Base-by-base conservation (phyloP, 805 yeast genomes). In the Maudiozyma saulgeensis region DNA sequence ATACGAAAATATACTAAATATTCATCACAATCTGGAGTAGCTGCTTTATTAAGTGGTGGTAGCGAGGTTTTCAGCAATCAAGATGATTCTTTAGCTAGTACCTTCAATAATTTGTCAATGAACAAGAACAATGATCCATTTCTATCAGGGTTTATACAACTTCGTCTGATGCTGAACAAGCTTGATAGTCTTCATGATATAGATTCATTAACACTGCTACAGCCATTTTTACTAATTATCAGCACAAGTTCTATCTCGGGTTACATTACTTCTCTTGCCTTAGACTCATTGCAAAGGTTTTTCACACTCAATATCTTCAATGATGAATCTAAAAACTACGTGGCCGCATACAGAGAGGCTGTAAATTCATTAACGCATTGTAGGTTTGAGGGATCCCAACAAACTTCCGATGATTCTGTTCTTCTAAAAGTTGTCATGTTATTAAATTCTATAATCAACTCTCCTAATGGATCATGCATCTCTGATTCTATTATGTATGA, bases 331-430 rank as follows among this genome's bases (percentile, higher is more conserved):
- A 69, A 72, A 31, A 82, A 84, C 49, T 87, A 86, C 59, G 75
- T 85, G 44, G 77, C 83, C 9, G 78, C 68, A 1, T 58, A 59
- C 79, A 52, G 79, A 49, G 69, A 66, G 47, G 58, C 64, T 7
- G 68, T 73, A 45, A 68, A 68, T 32, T 78, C 97, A 0, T 74
- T 93, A 53, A 87, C 98, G 0, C 96, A 88, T 63, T 93, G 98
- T 68, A 79, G 96, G 43, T 93, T 93, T 63, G 97, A 93, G 70
- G 96, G 96, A 2, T 84, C 93, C 0, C 96, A 90, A 62, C 95
- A 88, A 63, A 77, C 84, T 35, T 84, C 87, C 41, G 98, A 93
- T 68, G 99, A 93, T 63, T 86, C 95, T 0, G 91, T 93, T 3
- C 70, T 93, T 43, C 74, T 91, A 46, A 87, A 87, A 60, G 95